phyloP scores from a whole-genome alignment of 164 flowering plant genomes.

The Stephania yunnanensis region DNA sequence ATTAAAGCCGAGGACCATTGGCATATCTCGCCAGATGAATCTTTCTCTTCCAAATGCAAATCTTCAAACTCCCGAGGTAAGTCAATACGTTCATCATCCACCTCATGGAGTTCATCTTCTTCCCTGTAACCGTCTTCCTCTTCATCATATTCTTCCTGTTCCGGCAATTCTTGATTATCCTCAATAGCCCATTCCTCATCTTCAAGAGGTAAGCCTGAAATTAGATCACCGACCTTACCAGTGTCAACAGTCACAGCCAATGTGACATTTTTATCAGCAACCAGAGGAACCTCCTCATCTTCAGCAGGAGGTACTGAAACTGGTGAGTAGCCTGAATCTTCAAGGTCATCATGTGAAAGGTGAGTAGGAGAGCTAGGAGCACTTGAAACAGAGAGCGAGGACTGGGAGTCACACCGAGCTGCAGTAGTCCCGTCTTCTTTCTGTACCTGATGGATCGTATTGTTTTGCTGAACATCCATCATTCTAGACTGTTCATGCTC shows the following conservation, averaged over 20 bases:
- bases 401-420: constrained; percentile 77
- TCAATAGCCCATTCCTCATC: constrained; percentile 84
- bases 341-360: constrained; percentile 87
- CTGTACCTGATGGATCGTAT: constrained; percentile 22
- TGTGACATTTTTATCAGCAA: constrained; percentile 28
- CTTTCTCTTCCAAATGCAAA: constrained; percentile 52
- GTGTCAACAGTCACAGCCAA: constrained; percentile 26
- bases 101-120: constrained; percentile 81
- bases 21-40: constrained; percentile 31
- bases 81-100: constrained; percentile 48
- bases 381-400: constrained; percentile 87
- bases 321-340: constrained; percentile 55
- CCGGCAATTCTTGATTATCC: constrained; percentile 50
- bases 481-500: constrained; percentile 29
- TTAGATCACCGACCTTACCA: constrained; percentile 24
- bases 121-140: constrained; percentile 72
- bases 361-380: constrained; percentile 85
- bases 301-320: constrained; percentile 31
- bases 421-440: constrained; percentile 28
- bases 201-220: constrained; percentile 39
- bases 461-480: constrained; percentile 27
- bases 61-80: constrained; percentile 51
- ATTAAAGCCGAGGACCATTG: constrained; percentile 70
- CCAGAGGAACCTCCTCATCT: constrained; percentile 25
- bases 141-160: constrained; percentile 93